Evolutionary conservation across 306 rosid genomes (phyloP).

Genomic region (Trichosanthes truncata): DNA sequence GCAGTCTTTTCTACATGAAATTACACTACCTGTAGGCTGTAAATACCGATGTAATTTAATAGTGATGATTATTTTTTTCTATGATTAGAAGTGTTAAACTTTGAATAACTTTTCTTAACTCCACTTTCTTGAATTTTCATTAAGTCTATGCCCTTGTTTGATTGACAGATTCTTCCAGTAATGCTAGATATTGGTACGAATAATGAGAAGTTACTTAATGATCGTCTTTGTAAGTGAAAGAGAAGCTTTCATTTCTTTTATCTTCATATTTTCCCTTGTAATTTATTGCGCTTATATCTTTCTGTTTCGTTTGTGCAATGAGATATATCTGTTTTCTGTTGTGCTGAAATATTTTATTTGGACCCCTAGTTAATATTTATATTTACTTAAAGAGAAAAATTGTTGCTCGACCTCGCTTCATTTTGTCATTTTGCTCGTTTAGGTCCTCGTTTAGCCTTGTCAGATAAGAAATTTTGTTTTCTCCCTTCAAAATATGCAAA

Average conservation of each 20-base stretch:
- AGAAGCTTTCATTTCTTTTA: slow-evolving; percentile 3
- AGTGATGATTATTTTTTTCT: neutral
- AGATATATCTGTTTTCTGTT: neutral
- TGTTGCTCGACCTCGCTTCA: neutral
- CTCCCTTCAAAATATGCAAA: neutral
- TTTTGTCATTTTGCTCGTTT: neutral
- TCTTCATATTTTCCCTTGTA: slow-evolving; percentile 9
- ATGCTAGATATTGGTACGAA: slow-evolving; percentile 98
- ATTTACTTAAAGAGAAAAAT: neutral
- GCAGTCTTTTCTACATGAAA: slow-evolving; percentile 6
- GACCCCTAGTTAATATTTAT: neutral
- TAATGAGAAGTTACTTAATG: slow-evolving; percentile 82
- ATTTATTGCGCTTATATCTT: neutral
- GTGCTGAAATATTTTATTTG: neutral
- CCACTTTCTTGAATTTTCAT: neutral
- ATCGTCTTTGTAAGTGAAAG: slow-evolving; percentile 75
- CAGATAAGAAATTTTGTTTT: neutral
- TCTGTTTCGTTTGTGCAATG: neutral
- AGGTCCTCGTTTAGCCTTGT: neutral
- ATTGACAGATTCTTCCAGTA: slow-evolving; percentile 78
- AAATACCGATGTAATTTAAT: neutral
- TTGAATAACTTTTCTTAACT: neutral
- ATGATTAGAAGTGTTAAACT: neutral
- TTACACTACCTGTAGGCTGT: neutral
- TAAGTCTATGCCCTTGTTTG: slow-evolving; percentile 19